These are phyloP conservation scores for Cyberlindnera xishuangbannaensis DNA, from an alignment of 805 yeast species.

Conservation along the genomic window DNA sequence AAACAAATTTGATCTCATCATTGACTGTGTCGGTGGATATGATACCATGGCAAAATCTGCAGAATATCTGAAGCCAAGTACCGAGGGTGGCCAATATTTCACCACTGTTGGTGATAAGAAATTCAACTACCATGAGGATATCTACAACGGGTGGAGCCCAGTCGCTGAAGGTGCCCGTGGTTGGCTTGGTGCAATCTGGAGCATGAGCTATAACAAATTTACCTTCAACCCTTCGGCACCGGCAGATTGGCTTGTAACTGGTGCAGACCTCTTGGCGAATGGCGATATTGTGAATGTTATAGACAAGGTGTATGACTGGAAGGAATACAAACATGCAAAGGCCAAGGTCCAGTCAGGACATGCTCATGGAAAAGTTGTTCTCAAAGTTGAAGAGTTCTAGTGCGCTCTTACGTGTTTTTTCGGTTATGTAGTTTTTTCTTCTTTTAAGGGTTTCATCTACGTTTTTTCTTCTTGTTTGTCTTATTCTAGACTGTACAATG, in stretches of 20 bases:
- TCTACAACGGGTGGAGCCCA: constrained; percentile 31
- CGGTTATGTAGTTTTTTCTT: background rate
- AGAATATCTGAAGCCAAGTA: constrained; percentile 35
- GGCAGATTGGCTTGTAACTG: constrained; percentile 34
- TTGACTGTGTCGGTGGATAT: constrained; percentile 69
- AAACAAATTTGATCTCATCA: constrained; percentile 50
- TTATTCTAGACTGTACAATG: too few relatives aligned
- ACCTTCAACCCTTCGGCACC: constrained; percentile 29
- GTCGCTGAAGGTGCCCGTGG: constrained; percentile 32
- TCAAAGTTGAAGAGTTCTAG: constrained; percentile 37
- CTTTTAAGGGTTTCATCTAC: too few relatives aligned
- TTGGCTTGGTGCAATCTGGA: constrained; percentile 31
- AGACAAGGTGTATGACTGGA: constrained; percentile 53
- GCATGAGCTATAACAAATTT: constrained; percentile 32
- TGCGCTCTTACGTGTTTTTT: background rate
- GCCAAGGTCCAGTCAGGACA: constrained; percentile 43
- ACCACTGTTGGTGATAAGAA: constrained; percentile 61
- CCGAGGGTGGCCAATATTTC: constrained; percentile 45
- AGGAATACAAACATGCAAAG: constrained; percentile 49
- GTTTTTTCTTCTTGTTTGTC: too few relatives aligned
- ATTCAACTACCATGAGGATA: constrained; percentile 32
- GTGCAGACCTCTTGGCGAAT: constrained; percentile 39
- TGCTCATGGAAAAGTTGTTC: constrained; percentile 67
- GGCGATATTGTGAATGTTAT: constrained; percentile 43
- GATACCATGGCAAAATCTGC: constrained; percentile 38